Evolutionary conservation across 1,284 basidiomycete species (phyloP), one percentile per base, ranked within the genome.

Genomic region (Leccinum subatratum): DNA sequence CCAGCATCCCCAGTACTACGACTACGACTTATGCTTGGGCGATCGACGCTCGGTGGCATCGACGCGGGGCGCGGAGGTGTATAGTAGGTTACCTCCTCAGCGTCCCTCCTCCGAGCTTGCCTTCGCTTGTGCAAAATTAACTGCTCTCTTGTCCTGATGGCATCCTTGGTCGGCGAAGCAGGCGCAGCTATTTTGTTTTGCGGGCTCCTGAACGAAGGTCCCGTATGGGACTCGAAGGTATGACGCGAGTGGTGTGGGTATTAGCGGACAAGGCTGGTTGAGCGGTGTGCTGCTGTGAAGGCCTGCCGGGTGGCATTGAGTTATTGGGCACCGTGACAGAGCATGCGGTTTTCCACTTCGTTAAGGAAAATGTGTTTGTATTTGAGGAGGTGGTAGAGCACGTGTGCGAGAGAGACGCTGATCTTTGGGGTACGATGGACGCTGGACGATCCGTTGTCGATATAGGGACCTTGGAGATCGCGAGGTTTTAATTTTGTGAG

Each of bases 1-100:
- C 86, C 82, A 6, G 84, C 85, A 73, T 92, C 91, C 4, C 88
- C 85, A 0, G 89, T 89, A 69, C 90, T 92, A 82, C 86, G 84
- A 73, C 90, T 93, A 62, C 91, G 79, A 63, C 90, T 79, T 64
- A 84, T 80, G 66, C 79, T 85, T 6, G 86, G 85, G 60, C 87
- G 77, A 30, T 83, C 83, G 28, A 76, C 75, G 5, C 82, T 80
- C 48, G 73, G 67, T 51, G 75, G 68, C 63, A 66, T 64, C 18
- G 75, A 72, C 18, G 58, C 64, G 22, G 70, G 68, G 37, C 74
- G 75, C 4, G 75, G 72, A 42, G 78, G 74, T n/a, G 73, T 72
- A 66, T 74, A 72, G 69, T 72, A 79, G 65, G 71, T 79, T 78
- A 72, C 72, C 63, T 82, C 81, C 22, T 83, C 84, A 60, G 82